Conservation (phyloP, 2,329 filamentous ascomycete genomes). For the Pezizomycotina sp. region DNA sequence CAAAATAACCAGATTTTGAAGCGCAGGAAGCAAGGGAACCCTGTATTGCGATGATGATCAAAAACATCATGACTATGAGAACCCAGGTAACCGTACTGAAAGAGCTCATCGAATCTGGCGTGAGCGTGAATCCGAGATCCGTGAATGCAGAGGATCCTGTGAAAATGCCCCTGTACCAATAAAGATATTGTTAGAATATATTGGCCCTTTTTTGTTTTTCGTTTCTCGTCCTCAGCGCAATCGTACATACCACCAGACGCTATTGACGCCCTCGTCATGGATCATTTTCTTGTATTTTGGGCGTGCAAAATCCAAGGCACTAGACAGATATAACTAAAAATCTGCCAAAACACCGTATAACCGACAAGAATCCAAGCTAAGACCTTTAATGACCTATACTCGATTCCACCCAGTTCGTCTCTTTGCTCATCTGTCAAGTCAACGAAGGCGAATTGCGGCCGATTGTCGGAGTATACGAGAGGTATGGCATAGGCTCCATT, state of each 20-base stretch:
- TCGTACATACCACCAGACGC: conserved; percentile 55
- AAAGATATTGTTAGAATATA: conserved; percentile 7
- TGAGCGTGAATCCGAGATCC: conserved; percentile 85
- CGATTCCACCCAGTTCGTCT: conserved; percentile 88
- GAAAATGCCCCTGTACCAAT: conserved; percentile 48
- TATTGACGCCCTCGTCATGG: conserved; percentile 42
- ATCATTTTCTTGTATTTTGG: conserved; percentile 50
- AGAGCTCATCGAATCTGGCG: conserved; percentile 81
- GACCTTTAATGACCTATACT: conserved; percentile 82
- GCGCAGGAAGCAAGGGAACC: conserved; percentile 84
- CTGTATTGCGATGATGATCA: conserved; percentile 90
- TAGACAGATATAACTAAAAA: conserved; percentile 57
- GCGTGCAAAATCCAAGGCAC: conserved; percentile 68
- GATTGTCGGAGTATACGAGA: conserved; percentile 85
- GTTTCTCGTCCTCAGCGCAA: background rate
- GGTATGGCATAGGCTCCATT: conserved; percentile 56
- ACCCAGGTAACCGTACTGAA: conserved; percentile 64
- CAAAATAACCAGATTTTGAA: conserved; percentile 77
- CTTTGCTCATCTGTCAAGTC: conserved; percentile 78
- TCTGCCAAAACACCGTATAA: conserved; percentile 73
- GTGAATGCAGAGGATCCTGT: conserved; percentile 79
- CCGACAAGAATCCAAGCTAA: conserved; percentile 56
- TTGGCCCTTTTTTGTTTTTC: background rate
- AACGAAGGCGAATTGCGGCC: conserved; percentile 63
- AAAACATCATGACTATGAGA: conserved; percentile 60